Evolutionary conservation across 805 yeast species (phyloP), one percentile per base, ranked within the genome.

Genomic region (Ogataea zsoltii): DNA sequence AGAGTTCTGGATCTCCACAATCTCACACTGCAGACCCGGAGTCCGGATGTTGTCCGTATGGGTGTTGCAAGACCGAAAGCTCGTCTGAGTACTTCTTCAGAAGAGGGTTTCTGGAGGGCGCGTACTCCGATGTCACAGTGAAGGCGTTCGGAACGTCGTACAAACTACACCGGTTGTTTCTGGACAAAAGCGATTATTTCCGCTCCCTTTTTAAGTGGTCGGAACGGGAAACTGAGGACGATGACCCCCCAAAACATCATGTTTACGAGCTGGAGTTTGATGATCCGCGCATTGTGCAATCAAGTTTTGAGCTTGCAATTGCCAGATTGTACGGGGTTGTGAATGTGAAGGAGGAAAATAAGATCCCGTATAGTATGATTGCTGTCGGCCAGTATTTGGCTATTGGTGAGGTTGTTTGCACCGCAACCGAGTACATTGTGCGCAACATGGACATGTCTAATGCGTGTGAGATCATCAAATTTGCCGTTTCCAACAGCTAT

Each of bases 371-470:
- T 41, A 66, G 66, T 14, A 64, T 77, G 69, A 67, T 79, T 43
- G 77, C 79, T 1, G 62, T 74, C 13, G 80, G 81, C 0, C 78
- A 72, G 48, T 79, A 71, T 49, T 56, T 79, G 32, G 79, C 70
- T 32, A 63, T 79, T 18, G 67, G 68, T 1, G 73, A 71, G 15
- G 57, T 75, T 11, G 79, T 75, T 3, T 71, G 75, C 30, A 51
- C 65, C 0, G 69, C 79, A 3, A 72, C 79, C 0, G 72, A 69
- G 14, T 51, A 53, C 31, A 65, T 77, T 14, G 59, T 76, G 3
- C 56, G 56, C 23, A 48, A 52, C 17, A 52, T 77, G 58, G 51
- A 55, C 21, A 66, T 74, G 58, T 45, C 55, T 2, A 75, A 69
- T 46, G 50, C 77, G 9, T 62, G 69, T 0, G 61, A 60, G 13